Evolutionary conservation across 176 grass and related monocot species (phyloP), one percentile per base, ranked within the genome.

Genomic region (Musa itinerans): DNA sequence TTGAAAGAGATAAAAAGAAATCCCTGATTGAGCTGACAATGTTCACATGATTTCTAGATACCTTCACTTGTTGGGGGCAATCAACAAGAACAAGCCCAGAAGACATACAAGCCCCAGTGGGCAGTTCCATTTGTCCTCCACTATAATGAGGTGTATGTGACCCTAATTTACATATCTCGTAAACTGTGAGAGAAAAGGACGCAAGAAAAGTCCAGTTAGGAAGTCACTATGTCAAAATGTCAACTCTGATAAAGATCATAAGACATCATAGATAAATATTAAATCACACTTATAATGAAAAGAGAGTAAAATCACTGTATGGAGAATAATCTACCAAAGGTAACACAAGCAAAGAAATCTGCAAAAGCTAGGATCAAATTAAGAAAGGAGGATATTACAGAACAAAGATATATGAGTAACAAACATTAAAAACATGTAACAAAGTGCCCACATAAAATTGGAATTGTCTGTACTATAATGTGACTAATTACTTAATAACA

Each of bases 131-230:
- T 79, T 98, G 95, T 27, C 88, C 89, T 58, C 83, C 84, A 83
- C 65, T 81, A 57, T 78, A 75, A 59, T 91, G 90, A 74, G 95
- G 86, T 26, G 76, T 76, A 87, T 99, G 95, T 78, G 80, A 86
- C 77, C 95, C 95, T 70, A 99, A 77, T 79, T 91, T 99, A 88
- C 95, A 99, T 82, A 82, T 78, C 80, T 94, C 90, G 82, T 99
- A 99, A 81, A 94, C 95, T 99, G 62, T 63, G 50, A 54, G 73
- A 3, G 49, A 83, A 50, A 75, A 83, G 52, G 21, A 79, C 66
- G 10, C 81, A 71, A 74, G 50, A 71, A 62, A 71, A 23, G 10
- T 11, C 12, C 23, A 12, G 65, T 68, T 68, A 68, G 14, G 16
- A 15, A 26, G 11, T 51, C 17, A 70, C 10, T 21, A 11, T 11